phyloP scores from a whole-genome alignment of 805 yeast species.

The Candida maesae region DNA sequence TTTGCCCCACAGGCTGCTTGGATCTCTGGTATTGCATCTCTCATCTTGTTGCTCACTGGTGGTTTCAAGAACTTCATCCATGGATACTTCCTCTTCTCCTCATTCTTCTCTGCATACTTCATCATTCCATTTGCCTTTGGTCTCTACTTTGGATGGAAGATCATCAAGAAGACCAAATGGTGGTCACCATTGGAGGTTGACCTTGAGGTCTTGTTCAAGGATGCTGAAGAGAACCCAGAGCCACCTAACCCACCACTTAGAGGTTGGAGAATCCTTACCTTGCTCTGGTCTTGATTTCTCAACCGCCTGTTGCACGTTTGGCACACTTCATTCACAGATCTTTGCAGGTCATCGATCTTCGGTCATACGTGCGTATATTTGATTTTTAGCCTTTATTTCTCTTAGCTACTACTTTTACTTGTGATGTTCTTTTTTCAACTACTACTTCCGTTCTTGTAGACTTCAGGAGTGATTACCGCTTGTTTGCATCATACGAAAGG shows the following conservation, averaged over 20 bases:
- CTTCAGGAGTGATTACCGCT: no score
- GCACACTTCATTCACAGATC: no score
- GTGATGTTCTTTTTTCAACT: no score
- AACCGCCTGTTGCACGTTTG: no score
- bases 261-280: slow-evolving; percentile 19
- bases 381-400: no score
- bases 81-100: slow-evolving; percentile 25
- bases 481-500: no score
- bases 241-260: slow-evolving; percentile 17
- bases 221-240: slow-evolving; percentile 31
- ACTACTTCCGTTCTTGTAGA: no score
- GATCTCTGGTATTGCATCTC: slow-evolving; percentile 28
- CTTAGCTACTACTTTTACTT: no score
- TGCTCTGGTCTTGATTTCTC: slow-evolving; percentile 22
- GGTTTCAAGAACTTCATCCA: slow-evolving; percentile 35
- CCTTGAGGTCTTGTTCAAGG: slow-evolving; percentile 31
- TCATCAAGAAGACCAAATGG: slow-evolving; percentile 30
- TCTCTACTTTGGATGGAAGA: slow-evolving; percentile 32
- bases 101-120: slow-evolving; percentile 20
- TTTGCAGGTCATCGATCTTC: no score
- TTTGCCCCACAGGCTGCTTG: slow-evolving; percentile 30
- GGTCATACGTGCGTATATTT: no score
- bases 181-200: slow-evolving; percentile 39
- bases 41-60: slow-evolving; percentile 31
- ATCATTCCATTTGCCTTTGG: slow-evolving; percentile 29